Base-by-base conservation (phyloP, 805 yeast genomes). In the Barnettozyma botsteinii region DNA sequence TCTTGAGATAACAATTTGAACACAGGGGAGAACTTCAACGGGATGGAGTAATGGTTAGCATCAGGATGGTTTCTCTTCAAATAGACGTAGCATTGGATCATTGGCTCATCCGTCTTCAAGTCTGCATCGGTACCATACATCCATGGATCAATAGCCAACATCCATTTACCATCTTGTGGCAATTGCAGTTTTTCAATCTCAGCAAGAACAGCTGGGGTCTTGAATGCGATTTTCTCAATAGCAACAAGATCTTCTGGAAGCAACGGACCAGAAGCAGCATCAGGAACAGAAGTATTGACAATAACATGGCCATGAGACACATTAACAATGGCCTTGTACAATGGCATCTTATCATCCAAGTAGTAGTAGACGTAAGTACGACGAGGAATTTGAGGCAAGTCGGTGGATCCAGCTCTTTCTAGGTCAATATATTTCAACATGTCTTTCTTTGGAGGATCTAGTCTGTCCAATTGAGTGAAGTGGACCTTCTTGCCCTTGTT, bases 391-490 rank as follows among this genome's bases (percentile, higher is more conserved):
- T 48, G 56, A 25, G 85, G 85, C 19, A 77, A 60, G 25, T 40
- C 20, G 2, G 25, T 24, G 6, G 34, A 42, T n/a, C 79, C 80
- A 32, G 67, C 63, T 51, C 72, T 76, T 65, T 82, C 87, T 40
- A 84, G 80, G 44, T 78, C 81, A 47, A 85, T 66, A 61, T 70
- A 84, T 52, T 70, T 74, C 47, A 77, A 55, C 81, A 85, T 79
- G 46, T 72, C 78, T 51, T 72, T 66, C 71, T 85, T 85, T 45
- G 94, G 89, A 25, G 95, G 95, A 56, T 85, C 94, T 34, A 74
- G 51, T 58, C 79, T 72, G 57, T 82, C 89, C 45, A 79, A 63
- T 58, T 77, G 84, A 37, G 74, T 69, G 59, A 81, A 81, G 59
- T 79, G 84, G 38, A 80, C 75, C 35, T 70, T 75, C 14, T 64